These are phyloP conservation scores for Pseudodiploospora longispora DNA, from an alignment of 2,329 filamentous ascomycete species.

Conservation along the genomic window DNA sequence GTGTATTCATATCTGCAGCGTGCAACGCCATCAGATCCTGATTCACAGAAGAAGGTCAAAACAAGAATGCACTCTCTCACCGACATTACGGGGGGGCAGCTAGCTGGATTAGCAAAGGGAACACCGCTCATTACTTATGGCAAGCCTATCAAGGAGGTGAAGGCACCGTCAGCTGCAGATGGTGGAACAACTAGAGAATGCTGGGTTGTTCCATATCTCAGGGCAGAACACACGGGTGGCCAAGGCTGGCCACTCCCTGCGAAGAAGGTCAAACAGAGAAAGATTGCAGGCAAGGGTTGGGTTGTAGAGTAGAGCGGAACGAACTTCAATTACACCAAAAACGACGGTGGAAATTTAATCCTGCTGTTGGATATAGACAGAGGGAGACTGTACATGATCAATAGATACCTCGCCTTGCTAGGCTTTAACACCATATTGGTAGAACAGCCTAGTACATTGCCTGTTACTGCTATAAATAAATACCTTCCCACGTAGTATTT, in stretches of 20 bases:
- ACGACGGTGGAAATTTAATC: too few species aligned
- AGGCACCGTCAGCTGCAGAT: constrained; percentile 30
- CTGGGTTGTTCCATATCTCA: constrained; percentile 72
- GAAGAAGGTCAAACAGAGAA: constrained; percentile 76
- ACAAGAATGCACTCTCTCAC: constrained; percentile 86
- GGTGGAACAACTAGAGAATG: constrained; percentile 54
- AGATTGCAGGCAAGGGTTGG: constrained; percentile 66
- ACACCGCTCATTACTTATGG: constrained; percentile 79
- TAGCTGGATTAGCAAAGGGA: constrained; percentile 71
- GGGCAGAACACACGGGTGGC: constrained; percentile 57
- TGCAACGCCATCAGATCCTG: constrained; percentile 42
- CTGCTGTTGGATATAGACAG: constrained; percentile 5
- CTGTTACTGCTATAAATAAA: too few species aligned
- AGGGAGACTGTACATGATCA: too few species aligned
- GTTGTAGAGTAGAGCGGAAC: constrained; percentile 45
- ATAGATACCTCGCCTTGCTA: too few species aligned
- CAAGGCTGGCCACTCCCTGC: constrained; percentile 79
- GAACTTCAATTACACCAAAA: too few species aligned
- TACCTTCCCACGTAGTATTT: too few species aligned
- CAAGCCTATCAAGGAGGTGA: constrained; percentile 83
- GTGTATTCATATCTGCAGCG: constrained; percentile 82
- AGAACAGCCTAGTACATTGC: too few species aligned
- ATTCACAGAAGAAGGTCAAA: constrained; percentile 52
- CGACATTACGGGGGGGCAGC: constrained; percentile 64
- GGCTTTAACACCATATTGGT: too few species aligned